A percentile compares a stretch with the other conserved stretches of the same genome.
Evolutionary conservation across 1,284 basidiomycete genomes (phyloP).

Genomic region (Ceratobasidium theobromae): DNA sequence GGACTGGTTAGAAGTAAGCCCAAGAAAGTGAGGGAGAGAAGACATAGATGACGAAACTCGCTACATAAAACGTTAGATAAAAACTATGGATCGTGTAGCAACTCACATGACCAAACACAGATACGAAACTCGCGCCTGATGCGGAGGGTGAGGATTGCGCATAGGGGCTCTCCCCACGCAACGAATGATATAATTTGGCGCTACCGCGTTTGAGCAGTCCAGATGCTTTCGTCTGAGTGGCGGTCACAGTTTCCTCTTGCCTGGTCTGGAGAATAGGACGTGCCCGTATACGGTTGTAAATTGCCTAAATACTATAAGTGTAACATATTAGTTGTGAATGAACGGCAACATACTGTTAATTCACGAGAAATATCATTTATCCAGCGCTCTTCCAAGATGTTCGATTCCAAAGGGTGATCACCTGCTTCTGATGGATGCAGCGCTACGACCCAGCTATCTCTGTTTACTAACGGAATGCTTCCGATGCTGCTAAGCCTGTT

Average conservation of each 20-base stretch:
- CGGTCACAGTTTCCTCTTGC: conserved; percentile 2
- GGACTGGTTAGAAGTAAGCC: conserved; percentile 24
- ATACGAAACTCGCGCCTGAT: conserved; percentile 31
- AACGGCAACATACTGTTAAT: conserved; percentile 3
- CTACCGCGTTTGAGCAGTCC: conserved; percentile 21
- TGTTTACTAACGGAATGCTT: neutral
- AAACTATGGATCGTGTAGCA: neutral
- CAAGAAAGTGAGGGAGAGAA: conserved; percentile 26
- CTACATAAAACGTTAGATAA: neutral
- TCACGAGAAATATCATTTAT: conserved; percentile 6
- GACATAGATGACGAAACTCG: conserved; percentile 30
- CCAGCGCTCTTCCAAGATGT: conserved; percentile 4
- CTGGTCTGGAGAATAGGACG: conserved; percentile 23
- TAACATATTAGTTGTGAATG: neutral
- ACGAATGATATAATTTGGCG: conserved; percentile 20
- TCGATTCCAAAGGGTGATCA: neutral
- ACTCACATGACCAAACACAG: conserved; percentile 25
- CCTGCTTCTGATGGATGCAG: conserved; percentile 1
- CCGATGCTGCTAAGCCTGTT: conserved; percentile 19
- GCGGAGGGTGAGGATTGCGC: conserved; percentile 25
- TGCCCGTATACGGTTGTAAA: conserved; percentile 17
- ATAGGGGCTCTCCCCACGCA: conserved; percentile 30
- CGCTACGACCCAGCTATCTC: conserved; percentile 24
- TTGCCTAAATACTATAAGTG: neutral
- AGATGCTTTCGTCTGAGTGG: conserved; percentile 4